These are phyloP conservation scores for Coprinopsis strossmayeri DNA, from an alignment of 768 basidiomycete genomes.

Conservation along the genomic window DNA sequence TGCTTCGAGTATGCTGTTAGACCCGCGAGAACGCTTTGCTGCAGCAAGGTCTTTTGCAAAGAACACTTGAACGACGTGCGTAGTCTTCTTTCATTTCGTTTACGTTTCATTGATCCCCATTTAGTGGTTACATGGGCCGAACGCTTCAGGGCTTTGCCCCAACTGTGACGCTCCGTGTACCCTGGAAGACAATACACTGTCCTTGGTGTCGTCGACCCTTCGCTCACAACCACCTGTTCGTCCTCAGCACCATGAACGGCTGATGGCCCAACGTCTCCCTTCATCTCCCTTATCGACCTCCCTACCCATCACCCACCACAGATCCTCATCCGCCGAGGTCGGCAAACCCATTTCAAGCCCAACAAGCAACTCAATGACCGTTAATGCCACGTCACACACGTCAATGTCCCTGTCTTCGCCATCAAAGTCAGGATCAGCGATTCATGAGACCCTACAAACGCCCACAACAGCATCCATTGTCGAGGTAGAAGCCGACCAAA, in stretches of 20 bases:
- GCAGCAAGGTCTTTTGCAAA: slow-evolving; percentile 25
- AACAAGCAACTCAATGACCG: neutral
- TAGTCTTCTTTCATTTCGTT: slow-evolving; percentile 5
- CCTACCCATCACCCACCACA: neutral
- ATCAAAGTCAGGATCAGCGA: neutral
- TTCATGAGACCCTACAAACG: neutral
- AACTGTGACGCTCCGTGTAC: slow-evolving; percentile 26
- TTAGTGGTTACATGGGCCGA: slow-evolving; percentile 27
- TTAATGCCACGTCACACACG: too few species aligned
- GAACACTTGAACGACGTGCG: slow-evolving; percentile 27
- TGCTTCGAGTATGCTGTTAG: slow-evolving; percentile 27
- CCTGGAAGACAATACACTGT: slow-evolving; percentile 18
- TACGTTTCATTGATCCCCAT: neutral
- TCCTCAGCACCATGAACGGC: slow-evolving; percentile 4
- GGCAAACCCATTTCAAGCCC: neutral
- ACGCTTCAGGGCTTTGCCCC: slow-evolving; percentile 25
- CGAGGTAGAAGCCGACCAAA: neutral
- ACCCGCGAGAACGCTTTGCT: slow-evolving; percentile 25
- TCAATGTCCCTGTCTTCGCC: too few species aligned
- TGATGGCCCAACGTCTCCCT: slow-evolving; percentile 1
- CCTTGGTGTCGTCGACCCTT: slow-evolving; percentile 19
- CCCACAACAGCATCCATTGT: neutral
- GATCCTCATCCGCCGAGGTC: neutral
- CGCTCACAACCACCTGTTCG: neutral
- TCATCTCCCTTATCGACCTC: slow-evolving; percentile 4